A percentile compares a stretch with the other conserved stretches of the same genome.
Conservation (phyloP, 495 filamentous ascomycete genomes). For the Aspergillus carlsbadensis region DNA sequence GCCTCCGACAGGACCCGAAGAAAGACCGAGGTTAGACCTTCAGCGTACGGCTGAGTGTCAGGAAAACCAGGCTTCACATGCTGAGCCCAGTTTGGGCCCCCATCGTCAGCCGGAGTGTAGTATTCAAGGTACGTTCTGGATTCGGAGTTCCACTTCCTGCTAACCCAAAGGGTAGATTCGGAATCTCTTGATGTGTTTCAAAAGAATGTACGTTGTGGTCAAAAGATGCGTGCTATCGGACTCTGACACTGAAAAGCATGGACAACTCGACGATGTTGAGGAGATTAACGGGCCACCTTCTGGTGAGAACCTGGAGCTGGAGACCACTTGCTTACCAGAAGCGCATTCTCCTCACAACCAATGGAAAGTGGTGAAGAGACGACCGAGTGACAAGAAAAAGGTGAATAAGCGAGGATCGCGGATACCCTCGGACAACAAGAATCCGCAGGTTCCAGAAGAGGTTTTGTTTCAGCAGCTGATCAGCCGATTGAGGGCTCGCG, state of each 20-base stretch:
- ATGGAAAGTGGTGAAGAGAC: slow-evolving; percentile 18
- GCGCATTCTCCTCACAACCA: slow-evolving; percentile 3
- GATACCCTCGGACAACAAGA: not conserved
- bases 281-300: not conserved
- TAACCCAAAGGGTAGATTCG: not conserved
- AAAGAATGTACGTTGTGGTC: not conserved
- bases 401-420: not conserved
- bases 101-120: not conserved
- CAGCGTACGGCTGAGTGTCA: not conserved
- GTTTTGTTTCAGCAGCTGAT: slow-evolving; percentile 40
- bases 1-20: not conserved
- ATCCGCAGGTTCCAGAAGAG: slow-evolving; percentile 30
- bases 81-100: not conserved
- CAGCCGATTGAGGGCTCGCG: slow-evolving; percentile 31
- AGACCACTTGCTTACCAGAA: not conserved
- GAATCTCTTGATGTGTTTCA: not conserved
- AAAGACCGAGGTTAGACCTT: not conserved
- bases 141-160: not conserved
- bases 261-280: not conserved
- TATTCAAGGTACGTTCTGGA: not conserved
- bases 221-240: not conserved
- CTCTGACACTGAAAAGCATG: not conserved
- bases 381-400: slow-evolving; percentile 13
- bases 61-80: not conserved
- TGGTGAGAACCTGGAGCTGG: not conserved